phyloP scores from a whole-genome alignment of 306 rosid species.

The Quercus robur region DNA sequence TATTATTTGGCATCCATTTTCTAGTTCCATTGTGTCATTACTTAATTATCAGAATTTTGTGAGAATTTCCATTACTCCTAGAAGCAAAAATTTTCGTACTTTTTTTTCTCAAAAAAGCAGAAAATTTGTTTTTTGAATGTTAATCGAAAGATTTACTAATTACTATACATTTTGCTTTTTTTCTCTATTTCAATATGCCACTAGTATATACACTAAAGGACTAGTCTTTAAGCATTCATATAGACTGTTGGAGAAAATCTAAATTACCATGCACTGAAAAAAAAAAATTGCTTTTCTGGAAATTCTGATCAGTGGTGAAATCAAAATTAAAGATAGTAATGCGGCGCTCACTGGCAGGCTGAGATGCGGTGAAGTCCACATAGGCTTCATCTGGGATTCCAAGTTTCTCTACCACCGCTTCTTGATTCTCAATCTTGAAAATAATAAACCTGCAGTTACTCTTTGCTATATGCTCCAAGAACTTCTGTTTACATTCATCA shows the following conservation, averaged over 20 bases:
- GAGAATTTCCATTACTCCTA: too few species aligned
- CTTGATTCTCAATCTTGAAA: slow-evolving; percentile 58
- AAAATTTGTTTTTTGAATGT: background rate
- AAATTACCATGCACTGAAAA: slow-evolving; percentile 64
- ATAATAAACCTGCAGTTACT: slow-evolving; percentile 60
- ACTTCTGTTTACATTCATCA: slow-evolving; percentile 62
- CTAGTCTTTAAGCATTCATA: background rate
- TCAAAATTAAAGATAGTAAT: slow-evolving; percentile 62
- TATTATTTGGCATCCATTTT: too few species aligned
- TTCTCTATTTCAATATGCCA: background rate
- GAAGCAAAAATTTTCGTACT: background rate
- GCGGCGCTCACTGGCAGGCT: slow-evolving; percentile 64
- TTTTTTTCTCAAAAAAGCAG: too few species aligned
- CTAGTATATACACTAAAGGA: background rate
- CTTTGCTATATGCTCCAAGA: slow-evolving; percentile 53
- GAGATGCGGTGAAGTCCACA: slow-evolving; percentile 39
- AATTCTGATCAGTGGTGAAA: slow-evolving; percentile 32
- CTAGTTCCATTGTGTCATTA: too few species aligned
- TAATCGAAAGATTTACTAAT: background rate
- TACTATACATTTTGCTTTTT: background rate
- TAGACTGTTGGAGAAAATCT: background rate
- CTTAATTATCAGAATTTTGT: too few species aligned
- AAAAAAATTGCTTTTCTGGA: slow-evolving; percentile 65
- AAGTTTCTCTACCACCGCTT: slow-evolving; percentile 52
- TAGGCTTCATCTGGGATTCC: slow-evolving; percentile 48